Conservation (phyloP, 306 rosid genomes). For the Trifolium subterraneum region DNA sequence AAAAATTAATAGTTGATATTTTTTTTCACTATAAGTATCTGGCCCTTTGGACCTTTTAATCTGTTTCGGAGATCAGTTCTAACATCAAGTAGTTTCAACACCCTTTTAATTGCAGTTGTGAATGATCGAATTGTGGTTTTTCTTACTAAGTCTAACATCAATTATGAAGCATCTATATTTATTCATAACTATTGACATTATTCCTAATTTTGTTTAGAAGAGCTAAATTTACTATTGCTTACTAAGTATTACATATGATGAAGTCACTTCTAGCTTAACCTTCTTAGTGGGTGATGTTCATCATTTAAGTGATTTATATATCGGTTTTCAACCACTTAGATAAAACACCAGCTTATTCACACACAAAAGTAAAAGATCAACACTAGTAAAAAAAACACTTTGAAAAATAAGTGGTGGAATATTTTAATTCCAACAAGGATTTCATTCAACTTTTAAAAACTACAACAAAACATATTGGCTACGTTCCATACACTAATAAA, state of each 20-base stretch:
- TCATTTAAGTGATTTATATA: neutral
- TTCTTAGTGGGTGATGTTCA: neutral
- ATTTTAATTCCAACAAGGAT: neutral
- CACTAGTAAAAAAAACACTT: neutral
- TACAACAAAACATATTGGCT: neutral
- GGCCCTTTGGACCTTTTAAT: too few species aligned
- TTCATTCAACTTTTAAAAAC: neutral
- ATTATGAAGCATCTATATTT: too few species aligned
- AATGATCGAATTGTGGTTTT: too few species aligned
- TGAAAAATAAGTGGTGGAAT: too few species aligned
- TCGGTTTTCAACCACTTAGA: neutral
- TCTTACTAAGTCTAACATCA: too few species aligned
- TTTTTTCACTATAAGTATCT: too few species aligned
- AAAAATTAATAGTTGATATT: too few species aligned
- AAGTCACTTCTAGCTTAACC: neutral
- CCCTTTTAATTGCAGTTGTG: too few species aligned
- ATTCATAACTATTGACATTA: neutral
- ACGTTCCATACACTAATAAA: constrained; percentile 1
- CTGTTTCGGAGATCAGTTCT: too few species aligned
- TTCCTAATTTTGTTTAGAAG: neutral
- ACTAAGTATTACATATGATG: neutral
- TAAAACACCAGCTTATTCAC: too few species aligned
- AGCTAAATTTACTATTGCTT: neutral
- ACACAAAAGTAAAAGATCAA: too few species aligned
- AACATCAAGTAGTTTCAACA: too few species aligned